Conservation (phyloP, 2,329 filamentous ascomycete species). For the Talaromyces marneffei region DNA sequence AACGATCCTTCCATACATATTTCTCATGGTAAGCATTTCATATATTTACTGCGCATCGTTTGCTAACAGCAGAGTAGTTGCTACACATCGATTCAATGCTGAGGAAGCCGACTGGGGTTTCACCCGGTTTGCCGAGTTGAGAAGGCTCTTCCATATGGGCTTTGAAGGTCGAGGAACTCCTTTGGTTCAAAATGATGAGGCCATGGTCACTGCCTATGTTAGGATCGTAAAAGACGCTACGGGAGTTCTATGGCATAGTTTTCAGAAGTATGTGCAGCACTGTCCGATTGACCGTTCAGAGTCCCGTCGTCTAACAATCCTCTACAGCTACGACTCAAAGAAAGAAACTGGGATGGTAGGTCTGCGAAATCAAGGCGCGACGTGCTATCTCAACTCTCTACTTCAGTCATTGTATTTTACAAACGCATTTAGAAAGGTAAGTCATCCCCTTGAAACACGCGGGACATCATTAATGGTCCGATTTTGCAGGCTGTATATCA, state of each 20-base stretch:
- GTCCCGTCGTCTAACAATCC: not conserved
- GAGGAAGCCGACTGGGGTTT: constrained; percentile 99
- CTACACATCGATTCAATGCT: constrained; percentile 92
- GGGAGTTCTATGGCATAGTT: constrained; percentile 45
- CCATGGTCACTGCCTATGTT: constrained; percentile 44
- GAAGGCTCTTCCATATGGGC: constrained; percentile 71
- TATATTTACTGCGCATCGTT: not conserved
- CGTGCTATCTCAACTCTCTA: constrained; percentile 80
- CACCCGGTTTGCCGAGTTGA: constrained; percentile 86
- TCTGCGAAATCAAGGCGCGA: constrained; percentile 92
- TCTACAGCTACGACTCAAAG: constrained; percentile 80
- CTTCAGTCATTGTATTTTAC: constrained; percentile 80
- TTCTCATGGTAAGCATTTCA: constrained; percentile 54
- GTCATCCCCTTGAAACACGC: constrained; percentile 4
- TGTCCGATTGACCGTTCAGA: not conserved
- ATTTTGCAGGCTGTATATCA: constrained; percentile 75
- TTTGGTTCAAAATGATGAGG: constrained; percentile 44
- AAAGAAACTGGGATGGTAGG: constrained; percentile 97
- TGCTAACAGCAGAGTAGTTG: constrained; percentile 43
- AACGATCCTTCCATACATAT: constrained; percentile 80
- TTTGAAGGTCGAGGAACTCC: constrained; percentile 65
- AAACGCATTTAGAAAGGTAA: constrained; percentile 86
- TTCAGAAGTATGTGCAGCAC: constrained; percentile 34
- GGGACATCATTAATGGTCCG: not conserved
- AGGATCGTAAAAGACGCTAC: constrained; percentile 46